Evolutionary conservation across 768 basidiomycete genomes (phyloP), one percentile per base, ranked within the genome.

Genomic region (Amanita inopinata): DNA sequence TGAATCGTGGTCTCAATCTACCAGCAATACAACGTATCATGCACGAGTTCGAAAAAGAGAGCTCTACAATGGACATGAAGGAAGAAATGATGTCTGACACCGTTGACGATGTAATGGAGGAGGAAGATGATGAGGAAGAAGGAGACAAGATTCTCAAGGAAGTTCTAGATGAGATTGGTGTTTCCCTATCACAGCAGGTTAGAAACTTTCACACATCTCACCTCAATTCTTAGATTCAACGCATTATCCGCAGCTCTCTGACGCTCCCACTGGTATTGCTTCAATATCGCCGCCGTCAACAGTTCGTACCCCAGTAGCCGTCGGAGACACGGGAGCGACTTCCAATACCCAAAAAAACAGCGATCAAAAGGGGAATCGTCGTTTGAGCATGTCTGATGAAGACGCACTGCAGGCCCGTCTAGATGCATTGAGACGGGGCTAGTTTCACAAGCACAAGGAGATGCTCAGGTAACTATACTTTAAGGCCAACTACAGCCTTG

Each of bases 21-120:
- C 96, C 96, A 11, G 78, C 78, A 48, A 98, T 99, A 46, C 88
- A 92, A 59, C 78, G 80, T 40, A 98, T 98, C 57, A 93, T 99
- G 88, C 89, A 81, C 53, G 94, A 99, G 34, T 99, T 99, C 54
- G 96, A 99, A 68, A 84, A 80, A 55, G 96, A 99, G 64, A 94
- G 85, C 52, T 80, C 90, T 3, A 90, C 83, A 64, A 99, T 99
- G 96, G 96, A 99, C 63, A 98, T 99, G 96, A 99, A 97, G 61
- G 96, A 97, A 64, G 94, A 96, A 60, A 97, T 98, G 88, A 99
- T 97, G 96, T 89, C 87, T 15, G 96, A 98, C 47, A 85, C 91
- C 10, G 86, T 98, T 11, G 96, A 98, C 62, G 94, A 97, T 53
- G 93, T 85, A 37, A 94, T 97, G 84, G 89, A 93, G 49, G 83